These are phyloP conservation scores for Vicia villosa DNA, from an alignment of 306 rosid species.

Conservation along the genomic window DNA sequence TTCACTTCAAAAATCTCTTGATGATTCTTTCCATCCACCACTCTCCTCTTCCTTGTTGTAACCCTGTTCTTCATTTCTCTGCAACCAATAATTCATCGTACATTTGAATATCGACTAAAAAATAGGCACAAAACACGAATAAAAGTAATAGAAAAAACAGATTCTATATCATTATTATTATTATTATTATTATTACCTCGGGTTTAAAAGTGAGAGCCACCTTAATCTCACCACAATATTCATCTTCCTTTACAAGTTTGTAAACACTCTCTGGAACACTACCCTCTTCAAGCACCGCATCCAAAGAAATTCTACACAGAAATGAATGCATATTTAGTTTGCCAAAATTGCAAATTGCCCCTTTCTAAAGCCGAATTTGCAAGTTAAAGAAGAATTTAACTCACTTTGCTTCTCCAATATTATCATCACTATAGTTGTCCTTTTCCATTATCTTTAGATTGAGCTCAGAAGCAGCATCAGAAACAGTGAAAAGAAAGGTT, in stretches of 20 bases:
- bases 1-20: conserved; percentile 22
- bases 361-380: neutral
- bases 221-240: conserved; percentile 52
- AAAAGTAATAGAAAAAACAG: conserved; percentile 2
- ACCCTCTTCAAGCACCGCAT: conserved; percentile 39
- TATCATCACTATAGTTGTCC: conserved; percentile 45
- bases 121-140: conserved; percentile 15
- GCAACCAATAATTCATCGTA: conserved; percentile 22
- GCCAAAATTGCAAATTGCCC: neutral
- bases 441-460: conserved; percentile 47
- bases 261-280: conserved; percentile 40
- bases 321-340: neutral
- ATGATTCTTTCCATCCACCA: conserved; percentile 47
- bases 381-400: conserved; percentile 29
- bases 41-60: conserved; percentile 8
- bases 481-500: conserved; percentile 51
- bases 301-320: conserved; percentile 44
- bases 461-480: conserved; percentile 43
- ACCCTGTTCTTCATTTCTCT: conserved; percentile 22
- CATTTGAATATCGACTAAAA: neutral
- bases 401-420: conserved; percentile 48
- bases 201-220: conserved; percentile 50
- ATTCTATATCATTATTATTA: conserved; percentile 20
- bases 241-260: conserved; percentile 47
- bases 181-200: conserved; percentile 38